A percentile compares a stretch with the other conserved stretches of the same genome.
These are phyloP conservation scores for Paramecium octaurelia DNA, from an alignment of 73 alveolate genomes.

Conservation along the genomic window DNA sequence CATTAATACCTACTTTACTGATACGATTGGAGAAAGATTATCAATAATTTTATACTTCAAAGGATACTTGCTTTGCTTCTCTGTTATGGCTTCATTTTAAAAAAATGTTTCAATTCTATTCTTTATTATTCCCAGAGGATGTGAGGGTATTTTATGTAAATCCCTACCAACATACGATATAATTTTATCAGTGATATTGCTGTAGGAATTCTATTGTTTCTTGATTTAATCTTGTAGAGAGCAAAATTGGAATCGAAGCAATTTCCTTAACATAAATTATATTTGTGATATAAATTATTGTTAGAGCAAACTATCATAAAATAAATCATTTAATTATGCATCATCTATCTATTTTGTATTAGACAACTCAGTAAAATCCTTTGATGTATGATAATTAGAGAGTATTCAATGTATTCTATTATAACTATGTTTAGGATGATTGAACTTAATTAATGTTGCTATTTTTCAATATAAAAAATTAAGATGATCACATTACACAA, in stretches of 20 bases:
- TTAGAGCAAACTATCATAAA: background rate
- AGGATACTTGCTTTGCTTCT: constrained; percentile 2
- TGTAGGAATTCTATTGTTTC: background rate
- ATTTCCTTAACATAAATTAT: background rate
- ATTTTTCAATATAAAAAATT: constrained; percentile 4
- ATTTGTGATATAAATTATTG: background rate
- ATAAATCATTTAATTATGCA: background rate
- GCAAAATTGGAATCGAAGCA: background rate
- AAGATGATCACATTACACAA: constrained; percentile 44
- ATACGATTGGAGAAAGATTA: constrained; percentile 74
- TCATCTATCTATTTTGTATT: background rate
- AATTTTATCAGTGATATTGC: constrained; percentile 55
- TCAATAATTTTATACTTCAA: constrained; percentile 9
- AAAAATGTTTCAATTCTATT: constrained; percentile 53
- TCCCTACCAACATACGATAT: constrained; percentile 49
- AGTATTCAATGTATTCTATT: background rate
- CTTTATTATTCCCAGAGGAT: constrained; percentile 54
- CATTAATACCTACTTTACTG: background rate
- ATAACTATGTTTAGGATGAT: background rate
- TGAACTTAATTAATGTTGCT: background rate
- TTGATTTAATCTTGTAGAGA: background rate
- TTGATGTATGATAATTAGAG: background rate
- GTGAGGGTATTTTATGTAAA: constrained; percentile 40
- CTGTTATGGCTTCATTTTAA: constrained; percentile 19
- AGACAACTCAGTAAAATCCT: background rate